Conservation (phyloP, 2,329 filamentous ascomycete genomes). For the Camillea tinctor region DNA sequence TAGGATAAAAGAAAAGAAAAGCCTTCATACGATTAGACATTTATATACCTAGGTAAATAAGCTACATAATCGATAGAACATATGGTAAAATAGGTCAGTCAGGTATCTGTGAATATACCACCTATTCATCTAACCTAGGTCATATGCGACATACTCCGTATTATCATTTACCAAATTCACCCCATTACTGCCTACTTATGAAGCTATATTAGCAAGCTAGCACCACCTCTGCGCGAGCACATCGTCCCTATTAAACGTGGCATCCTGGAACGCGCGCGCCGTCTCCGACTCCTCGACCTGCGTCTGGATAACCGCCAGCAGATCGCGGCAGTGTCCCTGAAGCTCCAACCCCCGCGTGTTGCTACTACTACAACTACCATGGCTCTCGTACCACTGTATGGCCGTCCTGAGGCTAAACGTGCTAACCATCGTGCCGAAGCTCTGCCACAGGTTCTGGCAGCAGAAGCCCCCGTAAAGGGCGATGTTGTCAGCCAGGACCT, state of each 20-base stretch:
- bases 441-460: constrained; percentile 17
- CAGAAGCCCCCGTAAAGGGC: constrained; percentile 9
- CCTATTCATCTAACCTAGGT: too few species aligned
- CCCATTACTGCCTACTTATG: too few species aligned
- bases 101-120: too few species aligned
- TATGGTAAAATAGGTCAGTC: too few species aligned
- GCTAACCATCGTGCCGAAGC: constrained; percentile 15
- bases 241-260: neutral
- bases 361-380: too few species aligned
- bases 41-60: too few species aligned
- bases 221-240: neutral
- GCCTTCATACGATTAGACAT: too few species aligned
- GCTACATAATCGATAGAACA: too few species aligned
- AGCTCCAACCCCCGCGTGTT: neutral
- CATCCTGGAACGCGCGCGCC: neutral
- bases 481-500: constrained; percentile 16
- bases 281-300: neutral
- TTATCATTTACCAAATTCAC: too few species aligned
- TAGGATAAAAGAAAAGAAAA: too few species aligned
- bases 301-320: neutral
- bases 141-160: too few species aligned
- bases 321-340: neutral
- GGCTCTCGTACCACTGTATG: constrained; percentile 18
- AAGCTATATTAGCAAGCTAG: neutral
- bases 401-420: constrained; percentile 17